phyloP scores from a whole-genome alignment of 495 filamentous ascomycete genomes.

The Articulospora tetracladia region DNA sequence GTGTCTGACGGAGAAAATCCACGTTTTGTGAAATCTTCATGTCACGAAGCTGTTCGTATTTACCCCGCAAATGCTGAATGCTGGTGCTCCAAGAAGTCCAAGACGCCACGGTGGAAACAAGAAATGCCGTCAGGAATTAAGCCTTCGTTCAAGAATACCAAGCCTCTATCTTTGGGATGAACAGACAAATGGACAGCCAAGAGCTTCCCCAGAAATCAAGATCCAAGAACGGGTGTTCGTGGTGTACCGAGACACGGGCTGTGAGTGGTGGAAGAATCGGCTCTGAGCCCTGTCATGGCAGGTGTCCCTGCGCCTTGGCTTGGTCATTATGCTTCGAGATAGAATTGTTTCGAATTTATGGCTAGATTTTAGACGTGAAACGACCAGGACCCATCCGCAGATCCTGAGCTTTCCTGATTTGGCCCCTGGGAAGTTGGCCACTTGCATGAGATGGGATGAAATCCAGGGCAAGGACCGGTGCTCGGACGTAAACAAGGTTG shows the following conservation, averaged over 20 bases:
- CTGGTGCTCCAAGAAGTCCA: not conserved
- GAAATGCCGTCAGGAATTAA: not conserved
- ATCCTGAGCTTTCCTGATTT: no score
- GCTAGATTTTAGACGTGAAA: not conserved
- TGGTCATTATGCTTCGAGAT: no score
- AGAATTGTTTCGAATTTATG: not conserved
- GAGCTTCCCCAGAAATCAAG: not conserved
- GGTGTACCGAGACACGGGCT: not conserved
- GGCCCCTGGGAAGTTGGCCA: no score
- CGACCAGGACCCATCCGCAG: not conserved
- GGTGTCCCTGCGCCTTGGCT: no score
- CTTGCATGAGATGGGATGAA: not conserved
- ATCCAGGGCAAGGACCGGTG: not conserved
- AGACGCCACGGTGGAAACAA: not conserved
- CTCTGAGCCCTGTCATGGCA: not conserved
- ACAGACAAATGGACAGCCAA: no score
- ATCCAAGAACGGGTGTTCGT: not conserved
- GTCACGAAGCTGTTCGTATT: not conserved
- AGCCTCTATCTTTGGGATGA: not conserved
- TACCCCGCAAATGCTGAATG: not conserved
- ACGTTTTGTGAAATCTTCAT: not conserved
- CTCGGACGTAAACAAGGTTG: not conserved
- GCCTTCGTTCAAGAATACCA: not conserved
- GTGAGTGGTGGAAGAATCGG: not conserved
- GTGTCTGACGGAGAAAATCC: no score